A percentile compares a stretch with the other conserved stretches of the same genome.
Conservation (phyloP, 371 early-diverging fungal species). For the Nematocida minor region DNA sequence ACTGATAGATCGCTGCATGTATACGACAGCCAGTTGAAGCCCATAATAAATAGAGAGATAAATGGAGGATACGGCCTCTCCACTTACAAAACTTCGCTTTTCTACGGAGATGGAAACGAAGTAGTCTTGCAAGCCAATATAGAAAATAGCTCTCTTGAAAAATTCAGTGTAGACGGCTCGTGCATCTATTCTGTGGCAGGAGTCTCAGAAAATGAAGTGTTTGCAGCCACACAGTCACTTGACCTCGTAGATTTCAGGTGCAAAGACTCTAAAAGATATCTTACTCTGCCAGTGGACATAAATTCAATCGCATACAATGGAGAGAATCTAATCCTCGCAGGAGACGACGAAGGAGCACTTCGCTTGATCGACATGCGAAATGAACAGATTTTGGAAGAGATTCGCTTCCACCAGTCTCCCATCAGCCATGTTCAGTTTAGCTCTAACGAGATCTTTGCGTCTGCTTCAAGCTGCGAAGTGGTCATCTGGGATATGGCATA, state of each 20-base stretch:
- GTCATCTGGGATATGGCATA: conserved; percentile 62
- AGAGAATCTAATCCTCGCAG: conserved; percentile 54
- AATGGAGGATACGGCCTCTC: conserved; percentile 21
- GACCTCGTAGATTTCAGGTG: conserved; percentile 50
- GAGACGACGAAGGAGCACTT: conserved; percentile 61
- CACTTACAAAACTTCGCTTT: background rate
- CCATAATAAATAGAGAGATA: background rate
- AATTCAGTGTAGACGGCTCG: background rate
- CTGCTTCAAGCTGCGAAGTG: conserved; percentile 55
- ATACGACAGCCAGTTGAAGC: background rate
- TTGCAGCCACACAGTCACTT: background rate
- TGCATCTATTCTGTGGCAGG: conserved; percentile 12
- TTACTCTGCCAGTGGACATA: conserved; percentile 41
- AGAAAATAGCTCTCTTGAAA: background rate
- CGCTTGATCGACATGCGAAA: conserved; percentile 55
- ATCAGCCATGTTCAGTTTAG: conserved; percentile 53
- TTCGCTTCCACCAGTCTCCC: conserved; percentile 60
- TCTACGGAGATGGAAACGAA: conserved; percentile 12
- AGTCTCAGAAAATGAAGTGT: background rate
- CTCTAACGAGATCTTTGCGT: conserved; percentile 56
- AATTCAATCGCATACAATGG: conserved; percentile 61
- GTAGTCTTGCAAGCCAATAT: background rate
- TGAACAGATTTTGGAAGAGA: conserved; percentile 21
- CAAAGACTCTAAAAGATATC: background rate
- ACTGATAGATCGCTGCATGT: background rate